Conservation (phyloP, 805 yeast genomes). For the Millerozyma miso region DNA sequence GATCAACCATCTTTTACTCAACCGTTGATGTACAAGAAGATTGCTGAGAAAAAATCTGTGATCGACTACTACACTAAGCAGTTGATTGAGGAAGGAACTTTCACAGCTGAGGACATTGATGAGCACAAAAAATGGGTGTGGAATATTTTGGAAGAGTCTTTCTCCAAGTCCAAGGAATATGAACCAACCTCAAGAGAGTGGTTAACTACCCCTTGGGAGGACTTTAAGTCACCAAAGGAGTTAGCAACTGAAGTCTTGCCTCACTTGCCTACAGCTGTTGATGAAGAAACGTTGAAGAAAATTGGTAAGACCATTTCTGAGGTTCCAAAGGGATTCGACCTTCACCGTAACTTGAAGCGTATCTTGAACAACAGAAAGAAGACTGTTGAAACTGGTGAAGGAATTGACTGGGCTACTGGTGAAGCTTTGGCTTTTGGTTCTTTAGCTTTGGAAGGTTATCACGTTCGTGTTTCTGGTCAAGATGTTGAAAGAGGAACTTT, state of each 20-base stretch:
- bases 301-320: constrained; percentile 77
- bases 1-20: constrained; percentile 99
- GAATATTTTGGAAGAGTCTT: constrained; percentile 88
- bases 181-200: constrained; percentile 91
- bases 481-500: constrained; percentile 99
- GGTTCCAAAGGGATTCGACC: constrained; percentile 83
- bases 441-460: constrained; percentile 86
- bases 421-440: constrained; percentile 98
- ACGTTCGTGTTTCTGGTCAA: constrained; percentile 97
- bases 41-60: constrained; percentile 85
- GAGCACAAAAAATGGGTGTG: constrained; percentile 99
- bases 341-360: constrained; percentile 95
- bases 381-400: constrained; percentile 82
- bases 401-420: constrained; percentile 99
- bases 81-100: constrained; percentile 80
- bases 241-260: constrained; percentile 94
- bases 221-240: constrained; percentile 95
- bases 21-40: constrained; percentile 92
- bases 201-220: constrained; percentile 99
- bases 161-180: constrained; percentile 83
- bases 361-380: constrained; percentile 84
- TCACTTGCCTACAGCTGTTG: constrained; percentile 91
- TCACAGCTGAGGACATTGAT: constrained; percentile 82
- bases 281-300: constrained; percentile 62
- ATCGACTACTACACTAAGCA: constrained; percentile 80